Evolutionary conservation across 495 filamentous ascomycete species (phyloP), one percentile per base, ranked within the genome.

Genomic region (Aspergillus avenaceus): DNA sequence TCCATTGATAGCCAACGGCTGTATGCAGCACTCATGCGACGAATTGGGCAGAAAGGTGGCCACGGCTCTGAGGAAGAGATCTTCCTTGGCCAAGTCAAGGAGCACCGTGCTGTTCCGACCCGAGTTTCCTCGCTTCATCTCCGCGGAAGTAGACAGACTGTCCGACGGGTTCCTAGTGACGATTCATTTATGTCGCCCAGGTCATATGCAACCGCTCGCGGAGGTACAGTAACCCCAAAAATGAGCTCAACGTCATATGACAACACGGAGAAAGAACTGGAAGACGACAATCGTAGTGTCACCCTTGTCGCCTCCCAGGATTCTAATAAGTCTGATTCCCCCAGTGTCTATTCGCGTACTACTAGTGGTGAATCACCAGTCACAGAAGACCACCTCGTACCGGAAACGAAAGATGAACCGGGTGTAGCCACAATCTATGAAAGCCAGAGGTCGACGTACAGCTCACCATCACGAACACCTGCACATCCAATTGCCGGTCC

Each of bases 1-100:
- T 56, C 69, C 2, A 70, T 86, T 21, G 76, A 88, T 51, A 83
- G 81, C 44, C 77, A 85, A 21, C 78, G 85, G 24, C 69, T 91
- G 26, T 91, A 87, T 56, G 84, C 84, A 3, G 88, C 87, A 0
- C 68, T 91, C 53, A 84, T 90, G 77, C 84, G 81, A 54, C 79
- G 81, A 23, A 77, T 88, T 40, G 71, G 75, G 28, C 59, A 59
- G 43, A 47, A 66, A 50, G 46, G 52, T 19, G 36, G 56, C 2
- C 25, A 61, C 41, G 58, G 63, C 32, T 22, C 57, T 3, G 63
- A 73, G 18, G 61, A 69, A 50, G 65, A 70, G 14, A 54, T 68
- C 2, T 26, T 62, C 6, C 42, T 61, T 32, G 66, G 67, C 19
- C 61, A 57, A 26, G 65, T 73, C 14, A 60, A 65, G 28, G 58